phyloP scores from a whole-genome alignment of 148 eudicot species.

The Chenopodium album region DNA sequence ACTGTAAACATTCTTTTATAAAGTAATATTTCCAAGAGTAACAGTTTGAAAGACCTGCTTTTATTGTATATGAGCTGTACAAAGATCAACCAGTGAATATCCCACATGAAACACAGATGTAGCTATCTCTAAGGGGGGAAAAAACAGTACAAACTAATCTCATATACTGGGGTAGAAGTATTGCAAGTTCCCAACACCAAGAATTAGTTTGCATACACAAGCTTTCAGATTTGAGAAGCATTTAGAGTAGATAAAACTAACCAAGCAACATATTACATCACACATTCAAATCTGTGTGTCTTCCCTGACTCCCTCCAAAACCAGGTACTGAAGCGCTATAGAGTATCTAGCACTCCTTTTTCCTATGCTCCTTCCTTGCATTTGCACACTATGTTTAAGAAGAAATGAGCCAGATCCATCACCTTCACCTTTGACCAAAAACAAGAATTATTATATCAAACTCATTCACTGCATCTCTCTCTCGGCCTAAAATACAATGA shows the following conservation, averaged over 20 bases:
- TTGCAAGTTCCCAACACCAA: background rate
- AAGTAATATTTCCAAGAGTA: background rate
- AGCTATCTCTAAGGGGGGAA: background rate
- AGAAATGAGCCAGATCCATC: conserved; percentile 56
- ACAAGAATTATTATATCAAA: background rate
- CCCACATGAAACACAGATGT: background rate
- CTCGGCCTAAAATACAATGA: background rate
- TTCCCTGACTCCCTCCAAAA: conserved; percentile 54
- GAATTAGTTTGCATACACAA: background rate
- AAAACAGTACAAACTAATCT: background rate
- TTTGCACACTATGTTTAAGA: conserved; percentile 31
- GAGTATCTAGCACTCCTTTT: conserved; percentile 66
- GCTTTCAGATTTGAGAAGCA: background rate
- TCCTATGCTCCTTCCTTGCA: conserved; percentile 19
- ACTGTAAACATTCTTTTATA: background rate
- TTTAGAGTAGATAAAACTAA: background rate
- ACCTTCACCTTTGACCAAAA: conserved; percentile 34
- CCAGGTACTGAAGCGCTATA: conserved; percentile 72
- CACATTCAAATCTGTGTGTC: conserved; percentile 9
- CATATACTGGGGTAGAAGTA: background rate
- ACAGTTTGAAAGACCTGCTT: background rate
- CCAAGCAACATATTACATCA: conserved; percentile 10
- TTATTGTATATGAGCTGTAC: background rate
- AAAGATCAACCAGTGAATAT: background rate
- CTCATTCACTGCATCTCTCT: background rate